Conservation (phyloP, 23 red algal genomes). For the Agarophyton chilense region DNA sequence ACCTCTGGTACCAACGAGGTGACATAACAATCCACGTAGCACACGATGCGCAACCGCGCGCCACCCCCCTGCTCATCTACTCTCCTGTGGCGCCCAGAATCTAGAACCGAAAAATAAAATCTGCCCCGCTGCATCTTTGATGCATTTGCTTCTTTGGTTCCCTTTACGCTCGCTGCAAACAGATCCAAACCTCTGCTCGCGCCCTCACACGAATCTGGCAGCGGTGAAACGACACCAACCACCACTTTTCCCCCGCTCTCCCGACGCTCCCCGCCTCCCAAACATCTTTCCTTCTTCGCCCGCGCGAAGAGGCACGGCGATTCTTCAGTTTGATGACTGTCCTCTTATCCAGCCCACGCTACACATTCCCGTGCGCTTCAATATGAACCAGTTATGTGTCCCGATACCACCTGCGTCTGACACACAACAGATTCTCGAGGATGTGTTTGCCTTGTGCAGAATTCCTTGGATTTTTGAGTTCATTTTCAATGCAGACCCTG, state of each 20-base stretch:
- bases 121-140: too few relatives aligned
- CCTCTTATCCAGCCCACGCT: background rate
- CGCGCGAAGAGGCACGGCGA: background rate
- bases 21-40: too few relatives aligned
- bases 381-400: conserved; percentile 72
- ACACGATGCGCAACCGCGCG: too few relatives aligned
- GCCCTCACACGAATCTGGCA: too few relatives aligned
- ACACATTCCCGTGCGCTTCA: background rate
- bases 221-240: too few relatives aligned
- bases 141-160: too few relatives aligned
- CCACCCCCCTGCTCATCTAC: too few relatives aligned
- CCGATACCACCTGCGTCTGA: conserved; percentile 52
- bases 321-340: background rate
- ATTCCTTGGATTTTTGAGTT: conserved; percentile 78
- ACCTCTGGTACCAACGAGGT: too few relatives aligned
- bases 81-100: too few relatives aligned
- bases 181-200: too few relatives aligned
- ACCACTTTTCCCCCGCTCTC: background rate
- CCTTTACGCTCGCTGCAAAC: too few relatives aligned
- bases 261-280: background rate
- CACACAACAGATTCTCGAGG: conserved; percentile 64
- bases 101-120: too few relatives aligned
- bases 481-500: conserved; percentile 67
- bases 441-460: conserved; percentile 57
- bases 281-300: background rate